phyloP scores from a whole-genome alignment of 1,284 basidiomycete species.

The Hypsizygus ulmarius region DNA sequence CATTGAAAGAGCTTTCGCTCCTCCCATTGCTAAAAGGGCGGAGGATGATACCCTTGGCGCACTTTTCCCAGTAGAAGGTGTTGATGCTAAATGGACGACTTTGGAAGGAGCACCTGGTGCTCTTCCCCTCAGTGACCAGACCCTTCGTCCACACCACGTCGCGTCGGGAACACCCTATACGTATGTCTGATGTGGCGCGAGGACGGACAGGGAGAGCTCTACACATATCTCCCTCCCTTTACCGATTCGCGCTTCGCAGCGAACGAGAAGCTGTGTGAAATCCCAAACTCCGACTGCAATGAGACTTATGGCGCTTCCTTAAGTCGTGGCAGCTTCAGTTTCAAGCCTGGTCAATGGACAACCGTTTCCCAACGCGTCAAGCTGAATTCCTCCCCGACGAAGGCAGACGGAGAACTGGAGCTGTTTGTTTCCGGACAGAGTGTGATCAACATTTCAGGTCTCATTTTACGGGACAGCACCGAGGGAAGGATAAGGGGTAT shows the following conservation, averaged over 20 bases:
- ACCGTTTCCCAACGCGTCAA: slow-evolving; percentile 50
- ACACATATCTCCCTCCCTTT: slow-evolving; percentile 45
- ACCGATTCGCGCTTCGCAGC: slow-evolving; percentile 37
- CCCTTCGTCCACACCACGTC: no score
- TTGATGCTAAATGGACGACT: no score
- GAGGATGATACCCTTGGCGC: no score
- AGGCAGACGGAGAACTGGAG: slow-evolving; percentile 50
- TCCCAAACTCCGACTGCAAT: slow-evolving; percentile 49
- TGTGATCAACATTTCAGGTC: slow-evolving; percentile 39
- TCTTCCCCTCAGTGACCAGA: no score
- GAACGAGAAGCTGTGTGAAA: slow-evolving; percentile 40
- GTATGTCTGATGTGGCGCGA: slow-evolving; percentile 41
- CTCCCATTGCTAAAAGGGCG: no score
- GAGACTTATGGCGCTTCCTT: slow-evolving; percentile 55
- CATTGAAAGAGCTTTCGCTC: no score
- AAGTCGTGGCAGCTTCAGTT: slow-evolving; percentile 58
- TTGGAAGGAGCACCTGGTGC: no score
- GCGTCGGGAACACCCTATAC: no score
- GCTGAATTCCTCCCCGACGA: slow-evolving; percentile 47
- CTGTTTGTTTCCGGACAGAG: slow-evolving; percentile 48
- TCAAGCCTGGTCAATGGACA: slow-evolving; percentile 53
- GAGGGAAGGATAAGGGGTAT: slow-evolving; percentile 45
- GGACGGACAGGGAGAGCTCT: slow-evolving; percentile 47
- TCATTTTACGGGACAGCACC: slow-evolving; percentile 38
- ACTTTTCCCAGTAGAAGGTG: no score